Evolutionary conservation across 2,329 filamentous ascomycete species (phyloP), one percentile per base, ranked within the genome.

Genomic region (Thermothelomyces thermophilus): DNA sequence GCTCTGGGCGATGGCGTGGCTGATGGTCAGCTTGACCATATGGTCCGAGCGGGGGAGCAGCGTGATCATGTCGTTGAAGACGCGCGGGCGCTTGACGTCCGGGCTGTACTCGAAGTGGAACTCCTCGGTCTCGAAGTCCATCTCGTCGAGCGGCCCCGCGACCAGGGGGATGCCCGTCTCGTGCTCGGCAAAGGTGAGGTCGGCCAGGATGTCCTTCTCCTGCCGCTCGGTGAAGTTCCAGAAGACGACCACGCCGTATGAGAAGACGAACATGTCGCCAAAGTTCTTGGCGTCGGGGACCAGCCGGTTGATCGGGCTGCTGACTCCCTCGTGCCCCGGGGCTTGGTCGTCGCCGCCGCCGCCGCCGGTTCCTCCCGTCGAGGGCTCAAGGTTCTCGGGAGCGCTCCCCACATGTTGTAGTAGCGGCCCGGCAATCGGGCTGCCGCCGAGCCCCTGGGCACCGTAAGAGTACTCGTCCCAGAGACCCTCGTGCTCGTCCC

Each of bases 21-120:
- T 94, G 73, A 98, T 98, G 30, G 91, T 90, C 14, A 98, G 76
- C 70, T 97, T 97, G 65, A 97, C 95, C 91, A 98, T 97, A 70
- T 98, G 93, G 70, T 98, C 93, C 24, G 77, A 80, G 34, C 88
- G 84, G 53, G 89, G 94, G 55, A 94, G 79, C 39, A 98, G 73
- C 0, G 93, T 98, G 61, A 98, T 97, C 93, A 98, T 98, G 68
- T 98, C 93, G 69, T 98, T 97, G 72, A 94, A 98, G 26, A 98
- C 87, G 50, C 93, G 81, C 4, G 93, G 93, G 43, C 90, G 81
- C 55, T 90, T 85, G 30, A 93, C 89, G 51, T 88, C 79, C 1
- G 82, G 79, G 61, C 88, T 95, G 72, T 98, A 98, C 67, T 97
- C 90, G 64, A 98, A 98, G 64, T 98, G 91, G 62, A 98, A 96